Percentiles rank a stretch among this genome's conserved stretches.
Conservation (phyloP, 768 basidiomycete genomes). For the Cystofilobasidium bisporidii region DNA sequence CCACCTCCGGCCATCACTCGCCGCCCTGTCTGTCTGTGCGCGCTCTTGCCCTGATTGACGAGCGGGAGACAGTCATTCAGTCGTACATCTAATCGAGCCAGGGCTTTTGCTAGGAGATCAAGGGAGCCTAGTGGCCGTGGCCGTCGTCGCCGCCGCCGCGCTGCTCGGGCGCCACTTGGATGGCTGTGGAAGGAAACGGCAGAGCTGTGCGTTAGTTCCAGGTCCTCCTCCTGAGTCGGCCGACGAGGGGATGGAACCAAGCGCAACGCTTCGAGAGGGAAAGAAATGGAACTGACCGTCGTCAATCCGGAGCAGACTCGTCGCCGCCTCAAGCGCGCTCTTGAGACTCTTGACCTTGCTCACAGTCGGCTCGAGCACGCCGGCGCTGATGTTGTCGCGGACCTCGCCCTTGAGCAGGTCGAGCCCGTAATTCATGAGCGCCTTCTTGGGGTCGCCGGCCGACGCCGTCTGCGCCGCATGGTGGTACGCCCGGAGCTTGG, state of each 20-base stretch:
- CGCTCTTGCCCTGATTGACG: too few species aligned
- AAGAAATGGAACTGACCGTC: constrained; percentile 37
- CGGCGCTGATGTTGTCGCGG: constrained; percentile 84
- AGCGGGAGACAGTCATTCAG: too few species aligned
- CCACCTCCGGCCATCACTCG: too few species aligned
- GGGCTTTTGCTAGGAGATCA: too few species aligned
- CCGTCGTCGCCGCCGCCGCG: constrained; percentile 20
- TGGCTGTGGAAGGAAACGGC: constrained; percentile 7
- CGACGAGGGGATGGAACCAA: too few species aligned
- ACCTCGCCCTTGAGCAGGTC: constrained; percentile 91
- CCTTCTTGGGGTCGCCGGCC: constrained; percentile 81
- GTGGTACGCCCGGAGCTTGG: constrained; percentile 93
- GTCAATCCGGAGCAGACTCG: constrained; percentile 86
- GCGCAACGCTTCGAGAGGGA: background rate
- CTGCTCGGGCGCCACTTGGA: constrained; percentile 29
- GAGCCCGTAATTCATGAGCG: constrained; percentile 79
- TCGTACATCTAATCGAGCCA: too few species aligned
- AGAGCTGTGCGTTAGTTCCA: background rate
- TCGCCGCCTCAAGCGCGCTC: constrained; percentile 92
- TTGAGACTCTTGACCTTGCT: constrained; percentile 96
- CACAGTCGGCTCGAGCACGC: constrained; percentile 90
- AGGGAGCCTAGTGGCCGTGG: constrained; percentile 2
- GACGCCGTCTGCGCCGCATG: constrained; percentile 91
- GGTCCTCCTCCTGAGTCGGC: too few species aligned
- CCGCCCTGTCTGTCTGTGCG: too few species aligned